Evolutionary conservation across 2,329 filamentous ascomycete species (phyloP), one percentile per base, ranked within the genome.

Genomic region (Arthrobotrys iridis): DNA sequence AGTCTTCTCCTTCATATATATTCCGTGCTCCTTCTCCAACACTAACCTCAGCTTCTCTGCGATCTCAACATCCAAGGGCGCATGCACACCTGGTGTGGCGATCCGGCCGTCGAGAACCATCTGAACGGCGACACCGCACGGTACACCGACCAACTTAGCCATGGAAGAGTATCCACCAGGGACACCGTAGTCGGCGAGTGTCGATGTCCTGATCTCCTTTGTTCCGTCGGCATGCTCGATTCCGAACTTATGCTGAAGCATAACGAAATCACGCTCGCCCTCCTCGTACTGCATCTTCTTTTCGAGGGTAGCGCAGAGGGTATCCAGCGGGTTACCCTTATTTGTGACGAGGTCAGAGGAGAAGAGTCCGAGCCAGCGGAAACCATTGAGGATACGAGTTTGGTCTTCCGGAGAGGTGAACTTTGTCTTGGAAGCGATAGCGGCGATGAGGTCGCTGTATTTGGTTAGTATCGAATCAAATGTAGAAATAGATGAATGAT

Each of bases 261-360:
- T 86, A 66, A 83, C 82, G 77, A 84, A 77, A 83, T 96, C 93
- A 73, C 93, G 90, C 88, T 97, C 93, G 76, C 87, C 90, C 79
- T 90, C 85, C 80, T 88, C 90, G 83, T 90, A 97, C 83, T 91
- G 88, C 92, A 96, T 96, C 88, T 96, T 96, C 86, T 91, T 84
- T 86, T 96, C 93, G 28, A 97, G 87, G 2, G 89, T 91, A 30
- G 92, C 92, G 84, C 93, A 97, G 40, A 97, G 88, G n/a, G 91
- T 94, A 83, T 97, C 93, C 22, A 97, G 87, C 2, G 93, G 91
- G 85, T 92, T 97, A 64, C 89, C 90, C 28, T 59, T 74, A 20
- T 64, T 73, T 4, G 84, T 90, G 81, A 90, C 93, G 81, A 87
- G 84, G 81, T 88, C 86, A 78, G 89, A 86, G 2, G 82, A 82